Evolutionary conservation across 164 flowering plant species (phyloP).

Genomic region (Santalum album): DNA sequence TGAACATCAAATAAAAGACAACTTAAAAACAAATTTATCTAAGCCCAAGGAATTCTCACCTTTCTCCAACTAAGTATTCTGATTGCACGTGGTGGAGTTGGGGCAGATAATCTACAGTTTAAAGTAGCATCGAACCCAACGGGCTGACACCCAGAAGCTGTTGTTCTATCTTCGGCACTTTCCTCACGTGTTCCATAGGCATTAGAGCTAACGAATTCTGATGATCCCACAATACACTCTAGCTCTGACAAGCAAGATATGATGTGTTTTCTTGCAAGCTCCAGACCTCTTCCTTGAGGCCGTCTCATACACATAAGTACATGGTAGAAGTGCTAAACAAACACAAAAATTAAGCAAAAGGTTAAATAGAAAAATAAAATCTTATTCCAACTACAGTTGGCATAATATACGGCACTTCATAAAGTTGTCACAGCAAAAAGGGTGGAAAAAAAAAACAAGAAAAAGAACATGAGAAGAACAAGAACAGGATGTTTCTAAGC

Average conservation of each 20-base stretch:
- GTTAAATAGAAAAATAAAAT: no score
- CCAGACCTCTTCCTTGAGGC: conserved; percentile 90
- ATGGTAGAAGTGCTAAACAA: conserved; percentile 82
- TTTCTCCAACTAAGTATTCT: conserved; percentile 72
- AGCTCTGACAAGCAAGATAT: conserved; percentile 68
- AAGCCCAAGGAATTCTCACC: conserved; percentile 28
- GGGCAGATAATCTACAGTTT: conserved; percentile 76
- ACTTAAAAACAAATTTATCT: no score
- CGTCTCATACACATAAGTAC: conserved; percentile 65
- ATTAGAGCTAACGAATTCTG: conserved; percentile 44
- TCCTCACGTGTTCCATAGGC: conserved; percentile 24
- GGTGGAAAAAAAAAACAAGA: no score
- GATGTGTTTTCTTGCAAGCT: conserved; percentile 87
- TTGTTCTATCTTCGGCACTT: conserved; percentile 47
- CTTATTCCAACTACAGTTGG: no score
- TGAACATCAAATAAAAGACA: no score
- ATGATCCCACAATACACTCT: conserved; percentile 37
- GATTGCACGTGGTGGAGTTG: conserved; percentile 90
- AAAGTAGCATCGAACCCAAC: conserved; percentile 84
- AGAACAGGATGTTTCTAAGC: no score
- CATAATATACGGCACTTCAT: no score
- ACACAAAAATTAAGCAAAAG: no score
- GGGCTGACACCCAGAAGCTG: conserved; percentile 87
- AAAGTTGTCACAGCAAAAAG: no score
- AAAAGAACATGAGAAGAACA: no score